phyloP scores from a whole-genome alignment of 768 basidiomycete species.

The Rhodosporidiobolus sp. region DNA sequence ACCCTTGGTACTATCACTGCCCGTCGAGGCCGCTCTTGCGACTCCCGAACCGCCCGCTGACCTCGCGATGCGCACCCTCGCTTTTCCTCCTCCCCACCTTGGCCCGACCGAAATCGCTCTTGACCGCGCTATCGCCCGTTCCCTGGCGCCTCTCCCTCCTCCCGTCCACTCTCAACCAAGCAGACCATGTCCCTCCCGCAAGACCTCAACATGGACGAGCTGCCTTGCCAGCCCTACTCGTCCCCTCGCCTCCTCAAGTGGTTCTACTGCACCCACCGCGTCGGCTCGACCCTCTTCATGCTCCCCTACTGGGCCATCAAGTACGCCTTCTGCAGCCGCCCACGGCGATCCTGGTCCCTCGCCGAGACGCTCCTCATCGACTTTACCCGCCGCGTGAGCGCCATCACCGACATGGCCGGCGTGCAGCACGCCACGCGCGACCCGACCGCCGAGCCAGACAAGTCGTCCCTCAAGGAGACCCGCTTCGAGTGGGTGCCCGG shows the following conservation, averaged over 20 bases:
- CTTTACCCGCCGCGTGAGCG: constrained; percentile 24
- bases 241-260: constrained; percentile 30
- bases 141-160: background rate
- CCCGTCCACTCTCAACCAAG: background rate
- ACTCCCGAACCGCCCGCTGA: background rate
- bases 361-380: constrained; percentile 29
- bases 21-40: background rate
- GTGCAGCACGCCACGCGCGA: constrained; percentile 34
- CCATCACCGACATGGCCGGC: constrained; percentile 35
- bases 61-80: background rate
- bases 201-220: constrained; percentile 29
- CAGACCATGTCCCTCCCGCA: constrained; percentile 19
- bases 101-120: background rate
- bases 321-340: constrained; percentile 19
- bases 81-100: background rate
- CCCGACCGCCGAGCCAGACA: constrained; percentile 20
- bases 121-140: background rate
- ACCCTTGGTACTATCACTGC: background rate
- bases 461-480: constrained; percentile 30
- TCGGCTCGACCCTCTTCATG: constrained; percentile 27
- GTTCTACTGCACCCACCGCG: constrained; percentile 33
- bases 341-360: constrained; percentile 23
- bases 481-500: constrained; percentile 33
- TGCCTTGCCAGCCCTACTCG: constrained; percentile 23
- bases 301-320: constrained; percentile 38